These are phyloP conservation scores for Quercus wislizeni DNA, from an alignment of 306 rosid genomes.

Conservation along the genomic window DNA sequence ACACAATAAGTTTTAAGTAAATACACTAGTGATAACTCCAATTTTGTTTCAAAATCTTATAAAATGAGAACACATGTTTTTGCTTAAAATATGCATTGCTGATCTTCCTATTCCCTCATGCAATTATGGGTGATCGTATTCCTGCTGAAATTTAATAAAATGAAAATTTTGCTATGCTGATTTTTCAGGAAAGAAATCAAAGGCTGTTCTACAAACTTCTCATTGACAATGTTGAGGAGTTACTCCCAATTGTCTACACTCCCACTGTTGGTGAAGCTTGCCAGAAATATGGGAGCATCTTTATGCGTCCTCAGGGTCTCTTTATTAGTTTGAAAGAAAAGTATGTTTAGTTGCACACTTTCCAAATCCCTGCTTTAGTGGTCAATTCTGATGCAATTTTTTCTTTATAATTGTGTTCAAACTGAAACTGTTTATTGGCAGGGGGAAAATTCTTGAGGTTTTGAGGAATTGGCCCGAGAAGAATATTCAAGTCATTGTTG, in stretches of 20 bases:
- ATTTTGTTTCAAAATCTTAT: neutral
- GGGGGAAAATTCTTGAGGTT: conserved; percentile 92
- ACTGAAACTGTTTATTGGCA: conserved; percentile 29
- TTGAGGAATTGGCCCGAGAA: conserved; percentile 96
- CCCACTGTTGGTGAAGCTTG: conserved; percentile 99
- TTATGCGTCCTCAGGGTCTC: conserved; percentile 81
- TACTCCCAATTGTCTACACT: conserved; percentile 92
- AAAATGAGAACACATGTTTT: neutral
- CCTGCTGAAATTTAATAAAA: conserved; percentile 7
- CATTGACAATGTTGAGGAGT: conserved; percentile 85
- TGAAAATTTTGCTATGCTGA: neutral
- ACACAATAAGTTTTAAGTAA: neutral
- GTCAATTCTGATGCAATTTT: conserved; percentile 20
- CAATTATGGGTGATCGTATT: neutral
- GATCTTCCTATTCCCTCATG: neutral
- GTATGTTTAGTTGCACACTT: conserved; percentile 43
- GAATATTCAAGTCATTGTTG: conserved; percentile 95
- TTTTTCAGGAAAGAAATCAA: conserved; percentile 80
- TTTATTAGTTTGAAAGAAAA: conserved; percentile 92
- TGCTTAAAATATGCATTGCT: neutral
- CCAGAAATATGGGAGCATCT: conserved; percentile 94
- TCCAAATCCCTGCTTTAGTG: neutral
- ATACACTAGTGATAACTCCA: neutral
- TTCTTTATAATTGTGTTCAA: conserved; percentile 19
- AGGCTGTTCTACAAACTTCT: conserved; percentile 82